A percentile compares a stretch with the other conserved stretches of the same genome.
Conservation (phyloP, 163 green algal genomes). For the Scenedesmus sp. region DNA sequence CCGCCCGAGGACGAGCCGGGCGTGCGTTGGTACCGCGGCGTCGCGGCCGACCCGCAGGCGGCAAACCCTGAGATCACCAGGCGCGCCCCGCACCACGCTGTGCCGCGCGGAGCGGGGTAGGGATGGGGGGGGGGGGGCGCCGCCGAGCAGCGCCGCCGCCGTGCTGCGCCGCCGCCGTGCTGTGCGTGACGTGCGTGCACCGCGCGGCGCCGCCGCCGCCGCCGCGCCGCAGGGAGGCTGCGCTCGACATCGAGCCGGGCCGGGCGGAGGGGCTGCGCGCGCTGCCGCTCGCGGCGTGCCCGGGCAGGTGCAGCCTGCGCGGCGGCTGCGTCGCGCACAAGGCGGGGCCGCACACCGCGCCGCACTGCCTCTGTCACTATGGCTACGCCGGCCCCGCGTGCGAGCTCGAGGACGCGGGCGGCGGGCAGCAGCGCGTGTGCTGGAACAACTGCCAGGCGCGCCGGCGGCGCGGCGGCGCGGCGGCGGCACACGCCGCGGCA, state of each 20-base stretch:
- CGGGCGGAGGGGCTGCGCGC: neutral
- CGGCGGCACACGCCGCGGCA: neutral
- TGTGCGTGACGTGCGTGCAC: too few species aligned
- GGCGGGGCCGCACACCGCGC: neutral
- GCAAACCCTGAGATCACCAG: too few species aligned
- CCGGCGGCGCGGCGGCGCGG: neutral
- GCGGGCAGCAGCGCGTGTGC: neutral
- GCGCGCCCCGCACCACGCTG: too few species aligned
- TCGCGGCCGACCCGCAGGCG: too few species aligned
- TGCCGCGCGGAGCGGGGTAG: too few species aligned
- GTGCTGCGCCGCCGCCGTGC: too few species aligned
- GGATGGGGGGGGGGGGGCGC: too few species aligned
- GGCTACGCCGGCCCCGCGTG: neutral
- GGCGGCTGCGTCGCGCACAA: slow-evolving; percentile 1
- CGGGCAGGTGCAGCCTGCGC: neutral
- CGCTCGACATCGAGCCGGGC: neutral
- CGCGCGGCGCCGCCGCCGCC: slow-evolving; percentile 6
- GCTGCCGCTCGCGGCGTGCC: neutral
- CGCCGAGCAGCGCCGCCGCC: too few species aligned
- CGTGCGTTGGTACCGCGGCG: neutral
- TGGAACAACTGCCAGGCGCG: slow-evolving; percentile 29
- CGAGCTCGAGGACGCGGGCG: neutral
- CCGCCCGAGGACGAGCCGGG: neutral
- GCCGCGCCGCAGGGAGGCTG: neutral
- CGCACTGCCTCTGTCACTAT: slow-evolving; percentile 17